Evolutionary conservation across 441 rosid genomes (phyloP).

Genomic region (Metrosideros polymorpha): DNA sequence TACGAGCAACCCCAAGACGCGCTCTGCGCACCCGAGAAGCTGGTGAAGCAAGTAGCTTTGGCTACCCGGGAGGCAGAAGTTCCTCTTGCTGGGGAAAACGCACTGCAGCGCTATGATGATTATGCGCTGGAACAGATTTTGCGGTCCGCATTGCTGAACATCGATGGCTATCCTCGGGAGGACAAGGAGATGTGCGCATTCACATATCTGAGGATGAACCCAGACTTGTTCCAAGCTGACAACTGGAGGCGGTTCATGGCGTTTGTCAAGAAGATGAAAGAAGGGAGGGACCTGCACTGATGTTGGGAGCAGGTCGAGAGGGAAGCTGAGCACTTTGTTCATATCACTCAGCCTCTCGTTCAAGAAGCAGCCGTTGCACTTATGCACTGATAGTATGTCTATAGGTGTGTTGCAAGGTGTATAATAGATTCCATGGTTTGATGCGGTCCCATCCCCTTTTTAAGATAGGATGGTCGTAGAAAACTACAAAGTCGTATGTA

Average conservation of each 20-base stretch:
- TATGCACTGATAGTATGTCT: slow-evolving; percentile 20
- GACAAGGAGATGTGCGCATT: slow-evolving; percentile 78
- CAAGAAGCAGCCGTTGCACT: slow-evolving; percentile 74
- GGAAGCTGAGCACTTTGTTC: slow-evolving; percentile 78
- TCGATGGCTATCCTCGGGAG: slow-evolving; percentile 25
- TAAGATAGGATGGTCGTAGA: neutral
- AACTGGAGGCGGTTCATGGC: slow-evolving; percentile 84
- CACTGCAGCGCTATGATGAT: slow-evolving; percentile 69
- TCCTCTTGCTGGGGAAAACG: slow-evolving; percentile 87
- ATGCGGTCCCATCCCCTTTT: neutral
- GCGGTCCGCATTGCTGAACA: slow-evolving; percentile 41
- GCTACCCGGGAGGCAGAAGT: slow-evolving; percentile 63
- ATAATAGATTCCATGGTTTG: neutral
- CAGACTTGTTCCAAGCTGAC: slow-evolving; percentile 53
- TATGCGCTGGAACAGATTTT: slow-evolving; percentile 70
- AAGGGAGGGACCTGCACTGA: slow-evolving; percentile 38
- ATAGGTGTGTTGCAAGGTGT: neutral
- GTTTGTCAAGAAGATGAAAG: slow-evolving; percentile 87
- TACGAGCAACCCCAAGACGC: slow-evolving; percentile 93
- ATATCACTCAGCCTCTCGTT: slow-evolving; percentile 53
- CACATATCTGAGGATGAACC: slow-evolving; percentile 87
- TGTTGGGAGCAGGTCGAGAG: slow-evolving; percentile 82
- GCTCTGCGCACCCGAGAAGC: slow-evolving; percentile 87
- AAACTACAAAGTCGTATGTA: neutral
- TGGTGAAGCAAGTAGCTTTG: slow-evolving; percentile 73